Conservation (phyloP, 768 basidiomycete species). For the Mycena filopes region DNA sequence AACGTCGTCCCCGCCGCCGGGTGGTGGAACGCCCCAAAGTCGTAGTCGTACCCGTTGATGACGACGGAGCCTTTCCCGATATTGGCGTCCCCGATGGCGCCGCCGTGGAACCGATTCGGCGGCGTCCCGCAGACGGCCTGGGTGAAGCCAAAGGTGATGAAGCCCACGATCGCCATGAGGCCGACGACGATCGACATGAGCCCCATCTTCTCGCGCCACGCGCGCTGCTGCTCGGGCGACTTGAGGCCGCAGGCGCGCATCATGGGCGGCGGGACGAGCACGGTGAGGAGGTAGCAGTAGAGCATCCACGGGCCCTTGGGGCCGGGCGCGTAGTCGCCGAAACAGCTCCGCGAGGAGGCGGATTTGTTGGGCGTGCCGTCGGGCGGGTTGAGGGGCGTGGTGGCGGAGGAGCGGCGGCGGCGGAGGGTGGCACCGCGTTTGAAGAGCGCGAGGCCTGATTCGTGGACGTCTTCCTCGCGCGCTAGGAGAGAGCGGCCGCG, state of each 20-base stretch:
- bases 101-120: conserved; percentile 84
- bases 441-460: conserved; percentile 93
- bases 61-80: conserved; percentile 87
- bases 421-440: conserved; percentile 86
- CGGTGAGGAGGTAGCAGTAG: conserved; percentile 89
- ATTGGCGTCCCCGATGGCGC: conserved; percentile 72
- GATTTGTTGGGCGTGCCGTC: conserved; percentile 47
- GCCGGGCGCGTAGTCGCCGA: conserved; percentile 83
- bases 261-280: conserved; percentile 82
- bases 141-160: conserved; percentile 98
- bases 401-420: conserved; percentile 65
- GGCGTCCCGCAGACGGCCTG: conserved; percentile 92
- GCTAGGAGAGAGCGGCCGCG: conserved; percentile 91
- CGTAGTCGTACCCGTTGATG: conserved; percentile 95
- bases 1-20: conserved; percentile 75
- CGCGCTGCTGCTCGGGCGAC: conserved; percentile 92
- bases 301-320: conserved; percentile 96
- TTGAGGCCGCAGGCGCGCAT: conserved; percentile 84
- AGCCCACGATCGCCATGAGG: conserved; percentile 96
- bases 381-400: conserved; percentile 51
- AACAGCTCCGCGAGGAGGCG: conserved; percentile 54
- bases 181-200: conserved; percentile 79
- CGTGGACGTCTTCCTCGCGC: conserved; percentile 90
- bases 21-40: conserved; percentile 88
- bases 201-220: conserved; percentile 99